Conservation (phyloP, 495 filamentous ascomycete genomes). For the Xylaria telfairii region DNA sequence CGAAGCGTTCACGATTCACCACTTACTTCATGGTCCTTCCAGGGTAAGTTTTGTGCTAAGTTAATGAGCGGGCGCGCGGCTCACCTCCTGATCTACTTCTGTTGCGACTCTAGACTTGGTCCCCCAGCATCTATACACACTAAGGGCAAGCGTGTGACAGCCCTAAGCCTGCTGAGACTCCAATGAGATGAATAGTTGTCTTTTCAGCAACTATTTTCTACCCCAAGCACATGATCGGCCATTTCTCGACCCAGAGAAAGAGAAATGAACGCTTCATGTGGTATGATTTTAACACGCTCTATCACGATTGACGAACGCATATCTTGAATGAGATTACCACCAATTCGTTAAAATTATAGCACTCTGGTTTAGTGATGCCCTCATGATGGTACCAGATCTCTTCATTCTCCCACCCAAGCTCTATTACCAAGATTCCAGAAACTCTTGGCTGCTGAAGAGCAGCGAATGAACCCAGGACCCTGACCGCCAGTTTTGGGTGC, state of each 20-base stretch:
- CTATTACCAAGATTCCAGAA: background rate
- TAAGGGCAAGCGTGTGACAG: background rate
- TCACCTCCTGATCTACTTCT: slow-evolving; percentile 7
- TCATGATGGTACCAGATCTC: background rate
- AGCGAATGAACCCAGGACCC: background rate
- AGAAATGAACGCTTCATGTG: background rate
- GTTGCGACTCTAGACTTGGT: background rate
- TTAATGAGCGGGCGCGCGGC: background rate
- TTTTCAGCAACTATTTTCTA: background rate
- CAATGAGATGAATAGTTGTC: background rate
- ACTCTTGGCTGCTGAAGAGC: background rate
- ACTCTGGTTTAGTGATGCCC: background rate
- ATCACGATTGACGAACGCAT: background rate
- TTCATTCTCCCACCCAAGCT: background rate
- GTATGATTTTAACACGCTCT: background rate
- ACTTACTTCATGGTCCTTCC: background rate
- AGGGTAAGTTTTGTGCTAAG: slow-evolving; percentile 8
- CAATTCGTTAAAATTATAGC: background rate
- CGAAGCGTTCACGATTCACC: background rate
- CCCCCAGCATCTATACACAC: background rate
- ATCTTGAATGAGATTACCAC: background rate
- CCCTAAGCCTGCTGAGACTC: background rate
- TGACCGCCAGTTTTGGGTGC: background rate
- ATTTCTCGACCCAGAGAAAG: background rate
- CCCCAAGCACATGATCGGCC: background rate